Percentiles rank a stretch among this genome's conserved stretches.
phyloP scores from a whole-genome alignment of 2,329 filamentous ascomycete genomes.

The Malbranchea zuffiana region DNA sequence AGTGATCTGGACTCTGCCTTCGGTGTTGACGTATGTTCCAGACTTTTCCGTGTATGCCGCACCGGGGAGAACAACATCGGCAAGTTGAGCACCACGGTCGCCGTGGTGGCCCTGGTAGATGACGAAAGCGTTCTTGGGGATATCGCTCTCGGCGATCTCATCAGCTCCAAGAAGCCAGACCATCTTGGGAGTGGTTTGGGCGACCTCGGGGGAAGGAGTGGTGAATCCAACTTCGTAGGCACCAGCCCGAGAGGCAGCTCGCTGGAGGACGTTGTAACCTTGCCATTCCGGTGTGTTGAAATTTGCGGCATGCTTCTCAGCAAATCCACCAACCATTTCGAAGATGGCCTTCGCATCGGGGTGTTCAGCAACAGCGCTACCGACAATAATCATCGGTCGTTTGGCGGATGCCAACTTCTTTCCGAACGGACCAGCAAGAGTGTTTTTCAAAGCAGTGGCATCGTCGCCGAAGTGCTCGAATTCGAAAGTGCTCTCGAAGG shows the following conservation, averaged over 20 bases:
- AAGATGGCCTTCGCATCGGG: conserved; percentile 84
- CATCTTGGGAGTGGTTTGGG: conserved; percentile 81
- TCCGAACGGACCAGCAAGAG: conserved; percentile 75
- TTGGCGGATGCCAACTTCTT: conserved; percentile 83
- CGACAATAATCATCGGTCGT: conserved; percentile 92
- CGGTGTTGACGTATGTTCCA: conserved; percentile 93
- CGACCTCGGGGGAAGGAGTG: conserved; percentile 68
- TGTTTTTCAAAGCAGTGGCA: conserved; percentile 68
- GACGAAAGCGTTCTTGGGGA: conserved; percentile 92
- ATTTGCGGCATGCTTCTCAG: conserved; percentile 83
- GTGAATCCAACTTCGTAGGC: conserved; percentile 95
- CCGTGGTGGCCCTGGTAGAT: conserved; percentile 98
- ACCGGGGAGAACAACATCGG: conserved; percentile 85
- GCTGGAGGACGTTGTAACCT: conserved; percentile 92
- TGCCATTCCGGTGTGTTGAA: conserved; percentile 90
- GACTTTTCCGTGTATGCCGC: conserved; percentile 96
- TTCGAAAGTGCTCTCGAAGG: conserved; percentile 89
- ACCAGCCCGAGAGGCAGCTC: conserved; percentile 80
- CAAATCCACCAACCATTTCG: conserved; percentile 78
- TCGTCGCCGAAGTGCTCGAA: conserved; percentile 82
- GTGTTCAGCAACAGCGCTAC: conserved; percentile 85
- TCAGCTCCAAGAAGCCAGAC: conserved; percentile 95
- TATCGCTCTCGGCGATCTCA: conserved; percentile 71
- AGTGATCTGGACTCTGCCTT: conserved; percentile 89
- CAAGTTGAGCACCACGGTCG: conserved; percentile 82